phyloP scores from a whole-genome alignment of 2,329 filamentous ascomycete genomes.

The Biscogniauxia mediterranea region DNA sequence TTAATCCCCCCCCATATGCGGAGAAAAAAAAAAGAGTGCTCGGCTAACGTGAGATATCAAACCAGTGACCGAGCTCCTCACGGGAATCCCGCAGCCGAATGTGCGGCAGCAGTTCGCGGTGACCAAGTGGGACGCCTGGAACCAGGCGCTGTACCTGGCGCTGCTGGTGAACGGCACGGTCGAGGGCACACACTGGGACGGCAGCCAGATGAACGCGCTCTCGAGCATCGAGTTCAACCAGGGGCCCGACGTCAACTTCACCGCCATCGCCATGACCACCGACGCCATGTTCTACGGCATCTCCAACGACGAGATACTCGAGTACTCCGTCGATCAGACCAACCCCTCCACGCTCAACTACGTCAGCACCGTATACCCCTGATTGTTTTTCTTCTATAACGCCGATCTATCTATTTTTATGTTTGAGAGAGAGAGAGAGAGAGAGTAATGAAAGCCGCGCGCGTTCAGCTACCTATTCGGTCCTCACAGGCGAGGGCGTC shows the following conservation, averaged over 20 bases:
- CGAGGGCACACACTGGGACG: slow-evolving; percentile 14
- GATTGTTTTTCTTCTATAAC: slow-evolving; percentile 5
- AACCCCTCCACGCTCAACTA: slow-evolving; percentile 26
- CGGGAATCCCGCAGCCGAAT: slow-evolving; percentile 14
- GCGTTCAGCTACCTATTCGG: no score
- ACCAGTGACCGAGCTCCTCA: slow-evolving; percentile 16
- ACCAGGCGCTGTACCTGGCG: slow-evolving; percentile 21
- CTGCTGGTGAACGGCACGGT: slow-evolving; percentile 18
- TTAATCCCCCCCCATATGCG: background rate
- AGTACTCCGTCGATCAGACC: slow-evolving; percentile 23
- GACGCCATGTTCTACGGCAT: slow-evolving; percentile 30
- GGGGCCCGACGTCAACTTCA: slow-evolving; percentile 23
- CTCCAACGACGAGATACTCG: slow-evolving; percentile 23
- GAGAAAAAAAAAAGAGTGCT: background rate
- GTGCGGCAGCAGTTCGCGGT: slow-evolving; percentile 21
- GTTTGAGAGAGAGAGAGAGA: no score
- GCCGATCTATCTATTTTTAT: no score
- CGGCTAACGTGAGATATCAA: slow-evolving; percentile 4
- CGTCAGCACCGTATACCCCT: slow-evolving; percentile 24
- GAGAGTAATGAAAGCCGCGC: no score
- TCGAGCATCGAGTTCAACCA: slow-evolving; percentile 21
- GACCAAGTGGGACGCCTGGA: slow-evolving; percentile 23
- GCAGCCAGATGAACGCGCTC: slow-evolving; percentile 16
- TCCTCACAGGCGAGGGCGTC: no score
- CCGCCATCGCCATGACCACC: slow-evolving; percentile 24